Evolutionary conservation across 768 basidiomycete genomes (phyloP), one percentile per base, ranked within the genome.

Genomic region (Kondoa subrosea): DNA sequence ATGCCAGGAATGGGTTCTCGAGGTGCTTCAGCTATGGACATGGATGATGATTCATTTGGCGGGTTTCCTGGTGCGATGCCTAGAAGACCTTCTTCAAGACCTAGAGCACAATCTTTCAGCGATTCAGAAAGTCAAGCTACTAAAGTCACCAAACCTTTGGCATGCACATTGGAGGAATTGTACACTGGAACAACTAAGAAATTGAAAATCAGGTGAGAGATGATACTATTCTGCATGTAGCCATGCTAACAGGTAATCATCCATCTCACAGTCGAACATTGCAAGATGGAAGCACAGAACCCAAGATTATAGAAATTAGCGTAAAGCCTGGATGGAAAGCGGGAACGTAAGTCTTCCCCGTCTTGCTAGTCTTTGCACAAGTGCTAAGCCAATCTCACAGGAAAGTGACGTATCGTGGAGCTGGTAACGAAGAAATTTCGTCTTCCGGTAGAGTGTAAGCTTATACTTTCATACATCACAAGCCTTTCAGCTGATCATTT

Each of bases 291-390:
- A 26, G 34, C 26, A 29, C 64, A 32, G 70, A 69, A 57, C 70
- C 71, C 27, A 69, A 71, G 34, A 34, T 64, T 15, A 34, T 71
- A 2, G 64, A 71, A 57, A 73, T 76, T 66, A 73, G 77, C 62
- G 77, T 80, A 69, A 76, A 79, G 71, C 89, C 92, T 0, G 93
- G 93, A 0, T 97, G 91, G 91, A 96, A 96, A 81, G 84, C 84
- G 69, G 93, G 93, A 0, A 96, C 93, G 21, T n/a, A n/a, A n/a
- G n/a, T n/a, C n/a, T n/a, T n/a, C n/a, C n/a, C n/a, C n/a, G n/a
- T n/a, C n/a, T n/a, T n/a, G n/a, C n/a, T n/a, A n/a, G n/a, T n/a
- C n/a, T n/a, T n/a, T n/a, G n/a, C n/a, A n/a, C n/a, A n/a, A n/a
- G n/a, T n/a, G n/a, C n/a, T n/a, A n/a, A n/a, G n/a, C n/a, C n/a